These are phyloP conservation scores for Nicotiana tomentosiformis DNA, from an alignment of 257 asterid species.

Conservation along the genomic window DNA sequence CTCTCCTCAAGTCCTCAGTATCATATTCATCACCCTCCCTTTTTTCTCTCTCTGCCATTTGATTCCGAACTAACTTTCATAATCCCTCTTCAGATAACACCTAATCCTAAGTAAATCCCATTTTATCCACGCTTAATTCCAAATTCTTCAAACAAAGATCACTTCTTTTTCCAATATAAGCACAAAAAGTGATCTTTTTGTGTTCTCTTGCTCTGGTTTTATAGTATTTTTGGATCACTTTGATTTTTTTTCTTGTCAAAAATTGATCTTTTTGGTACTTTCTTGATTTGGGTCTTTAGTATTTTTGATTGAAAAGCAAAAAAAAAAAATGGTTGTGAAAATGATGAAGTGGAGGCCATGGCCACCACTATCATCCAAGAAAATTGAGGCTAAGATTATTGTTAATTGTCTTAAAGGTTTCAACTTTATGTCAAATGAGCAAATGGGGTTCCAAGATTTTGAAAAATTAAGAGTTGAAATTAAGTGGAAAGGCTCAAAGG, in stretches of 20 bases:
- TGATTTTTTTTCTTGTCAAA: not conserved
- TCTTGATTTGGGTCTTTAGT: not conserved
- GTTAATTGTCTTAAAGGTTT: constrained; percentile 36
- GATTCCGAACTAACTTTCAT: constrained; percentile 21
- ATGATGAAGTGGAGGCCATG: constrained; percentile 81
- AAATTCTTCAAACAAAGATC: constrained; percentile 4
- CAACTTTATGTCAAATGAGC: not conserved
- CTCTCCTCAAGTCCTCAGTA: not conserved
- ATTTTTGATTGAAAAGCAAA: not conserved
- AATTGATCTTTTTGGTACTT: not conserved
- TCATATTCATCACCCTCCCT: not conserved
- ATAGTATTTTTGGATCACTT: not conserved
- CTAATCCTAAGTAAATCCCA: not conserved
- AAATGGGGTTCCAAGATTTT: constrained; percentile 15
- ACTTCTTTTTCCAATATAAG: not conserved
- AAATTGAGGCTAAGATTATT: constrained; percentile 45
- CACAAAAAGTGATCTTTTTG: not conserved
- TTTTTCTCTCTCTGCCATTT: constrained; percentile 2
- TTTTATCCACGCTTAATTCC: not conserved
- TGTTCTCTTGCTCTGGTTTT: not conserved
- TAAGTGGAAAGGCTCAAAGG: constrained; percentile 66
- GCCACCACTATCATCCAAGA: constrained; percentile 52
- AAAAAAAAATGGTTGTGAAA: constrained; percentile 50
- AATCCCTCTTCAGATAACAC: constrained; percentile 7
- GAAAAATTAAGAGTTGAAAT: constrained; percentile 47